Base-by-base conservation (phyloP, 768 basidiomycete species). In the Tricholoma terreum region DNA sequence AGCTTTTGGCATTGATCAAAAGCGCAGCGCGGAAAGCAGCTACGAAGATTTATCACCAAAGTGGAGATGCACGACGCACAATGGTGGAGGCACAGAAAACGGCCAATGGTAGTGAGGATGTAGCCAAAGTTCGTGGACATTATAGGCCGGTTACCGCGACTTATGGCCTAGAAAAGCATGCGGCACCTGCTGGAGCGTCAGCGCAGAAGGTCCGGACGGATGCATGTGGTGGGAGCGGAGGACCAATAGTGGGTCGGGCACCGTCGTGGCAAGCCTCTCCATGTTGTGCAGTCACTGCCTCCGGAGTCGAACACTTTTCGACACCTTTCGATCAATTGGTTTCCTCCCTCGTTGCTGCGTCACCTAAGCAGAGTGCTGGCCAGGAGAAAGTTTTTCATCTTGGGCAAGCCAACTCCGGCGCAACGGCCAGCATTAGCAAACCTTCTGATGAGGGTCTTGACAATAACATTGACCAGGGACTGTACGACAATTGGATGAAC, bases 21-120 rank as follows among this genome's bases (percentile, higher is more conserved):
- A 71, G 68, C 50, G 88, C 88, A 5, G 77, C 81, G 14, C 75
- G 75, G 55, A 87, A 83, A 65, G 88, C 86, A 33, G 82, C 85
- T 1, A 72, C 82, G 36, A 82, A 79, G 65, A 81, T 78, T 10
- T 79, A 77, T 59, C 40, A 78, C 40, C 68, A 71, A 48, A 60
- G 70, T 42, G 59, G 62, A 36, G 62, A 63, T 24, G 52, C 38
- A 27, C 57, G 54, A 38, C 55, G 53, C 54, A 49, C 55, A 52
- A 19, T 53, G 21, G 27, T 55, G 56, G 27, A 60, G 24, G 50
- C 55, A 46, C 62, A 60, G 45, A 52, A 48, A 46, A 56, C 46
- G 19, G 19, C 45, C 27, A 19, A 24, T 12, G 40, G 17, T 17
- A 33, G 30, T 36, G 4, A 33, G 14, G 35, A 50, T 36, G 61